phyloP scores from a whole-genome alignment of 345 rosid species.

The rapeseed (Brassica napus) region DNA sequence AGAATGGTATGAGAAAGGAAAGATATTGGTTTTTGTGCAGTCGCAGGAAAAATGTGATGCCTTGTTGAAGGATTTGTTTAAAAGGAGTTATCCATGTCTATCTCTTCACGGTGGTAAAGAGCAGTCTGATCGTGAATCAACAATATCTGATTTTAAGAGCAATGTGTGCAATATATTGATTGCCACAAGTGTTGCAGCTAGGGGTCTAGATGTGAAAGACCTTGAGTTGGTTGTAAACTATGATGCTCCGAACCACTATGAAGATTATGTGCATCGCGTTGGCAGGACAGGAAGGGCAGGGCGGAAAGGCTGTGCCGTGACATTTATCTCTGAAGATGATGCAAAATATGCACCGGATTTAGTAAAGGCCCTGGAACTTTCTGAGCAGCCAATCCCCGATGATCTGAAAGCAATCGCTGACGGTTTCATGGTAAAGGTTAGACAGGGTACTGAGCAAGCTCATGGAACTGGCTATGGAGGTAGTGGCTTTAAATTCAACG shows the following conservation, averaged over 20 bases:
- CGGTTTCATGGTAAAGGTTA: conserved; percentile 88
- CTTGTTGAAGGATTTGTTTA: conserved; percentile 73
- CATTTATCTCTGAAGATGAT: conserved; percentile 90
- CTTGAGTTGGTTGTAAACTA: conserved; percentile 88
- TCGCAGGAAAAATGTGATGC: conserved; percentile 90
- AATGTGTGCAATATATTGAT: conserved; percentile 85
- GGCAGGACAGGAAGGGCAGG: conserved; percentile 99
- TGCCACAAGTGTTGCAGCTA: conserved; percentile 95
- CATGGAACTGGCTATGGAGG: conserved; percentile 99
- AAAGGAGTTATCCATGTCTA: conserved; percentile 84
- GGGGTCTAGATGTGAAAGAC: conserved; percentile 97
- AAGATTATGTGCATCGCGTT: conserved; percentile 96
- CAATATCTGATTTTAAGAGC: conserved; percentile 87
- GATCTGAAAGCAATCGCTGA: conserved; percentile 88
- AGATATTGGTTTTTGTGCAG: conserved; percentile 81
- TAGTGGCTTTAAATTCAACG: conserved; percentile 95
- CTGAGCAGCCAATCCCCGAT: conserved; percentile 92
- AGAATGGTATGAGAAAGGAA: conserved; percentile 97
- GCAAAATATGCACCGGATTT: conserved; percentile 97
- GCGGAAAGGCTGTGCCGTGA: conserved; percentile 88
- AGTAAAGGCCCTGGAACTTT: conserved; percentile 86
- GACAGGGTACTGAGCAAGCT: conserved; percentile 92
- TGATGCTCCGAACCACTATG: conserved; percentile 93
- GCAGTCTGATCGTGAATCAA: conserved; percentile 93
- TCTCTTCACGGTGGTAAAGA: conserved; percentile 98